Evolutionary conservation across 2,329 filamentous ascomycete species (phyloP), one percentile per base, ranked within the genome.

Genomic region (Didymella exigua): DNA sequence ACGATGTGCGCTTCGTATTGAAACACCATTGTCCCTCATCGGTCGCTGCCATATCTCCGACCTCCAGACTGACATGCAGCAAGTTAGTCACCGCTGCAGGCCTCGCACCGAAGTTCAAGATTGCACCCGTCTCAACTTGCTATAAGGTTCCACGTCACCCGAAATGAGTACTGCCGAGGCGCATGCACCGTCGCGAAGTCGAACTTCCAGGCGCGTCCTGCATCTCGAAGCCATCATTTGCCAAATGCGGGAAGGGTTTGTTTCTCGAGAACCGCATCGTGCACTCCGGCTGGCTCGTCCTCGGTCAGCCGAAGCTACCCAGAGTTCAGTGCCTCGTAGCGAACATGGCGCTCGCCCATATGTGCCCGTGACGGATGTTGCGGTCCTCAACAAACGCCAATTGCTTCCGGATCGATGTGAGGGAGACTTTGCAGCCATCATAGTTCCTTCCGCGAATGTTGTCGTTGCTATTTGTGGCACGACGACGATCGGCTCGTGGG

Each of bases 311-410:
- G 30, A 54, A 43, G 44, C 38, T 45, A 19, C 34, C 18, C 45
- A 34, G 21, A 41, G 45, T 34, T 36, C 14, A 14, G 2, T 36
- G 8, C 23, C 45, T 11, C n/a, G 26, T 45, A 41, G 5, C 23
- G 41, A 46, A 24, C 19, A 42, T 49, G 46, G 52, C 46, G 52
- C 46, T 46, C 26, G 19, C 38, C 26, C 19, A 29, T 26, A 36
- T 5, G 26, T 38, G 14, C 31, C 44, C 40, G 34, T 31, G 16
- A 23, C 45, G 40, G 34, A 21, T 33, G 45, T 40, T 45, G 26
- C 45, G 45, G 52, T 19, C 10, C 46, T 49, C 52, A 55, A 55
- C 52, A 55, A 55, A 55, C 52, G 46, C 52, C 52, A 19, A 26
- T 23, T 23, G 27, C 27, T 41, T 33, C 31, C 36, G 16, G 29